Evolutionary conservation across 768 basidiomycete genomes (phyloP), one percentile per base, ranked within the genome.

Genomic region (Auricularia auricula-judae): DNA sequence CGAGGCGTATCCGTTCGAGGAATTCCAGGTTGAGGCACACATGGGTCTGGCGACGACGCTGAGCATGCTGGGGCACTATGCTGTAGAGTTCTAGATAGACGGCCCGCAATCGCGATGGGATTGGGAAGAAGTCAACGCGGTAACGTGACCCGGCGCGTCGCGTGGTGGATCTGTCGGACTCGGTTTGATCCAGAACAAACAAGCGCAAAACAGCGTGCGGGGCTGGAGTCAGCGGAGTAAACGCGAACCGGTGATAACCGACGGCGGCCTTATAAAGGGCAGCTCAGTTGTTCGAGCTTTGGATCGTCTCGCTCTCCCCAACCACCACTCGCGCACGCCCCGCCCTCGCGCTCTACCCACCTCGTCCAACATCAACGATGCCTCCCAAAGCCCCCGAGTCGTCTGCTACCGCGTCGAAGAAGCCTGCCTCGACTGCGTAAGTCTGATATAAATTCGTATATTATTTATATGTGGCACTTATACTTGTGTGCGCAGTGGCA

Each of bases 21-120:
- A 86, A 69, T 93, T 84, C 71, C 82, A 89, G 68, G 84, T 93
- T 2, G 89, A 93, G 72, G 85, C 88, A 10, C 85, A 90, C 68
- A 78, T 76, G n/a, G 81, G 82, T 12, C 72, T 89, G 33, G 89
- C 64, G 53, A 64, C 62, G 29, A 68, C 71, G 34, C 60, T 71
- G 65, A 70, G 69, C 64, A 42, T 70, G 64, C 53, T 61, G 14
- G 66, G 66, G 11, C 66, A 63, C 23, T 66, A 47, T 29, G 64
- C 59, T 16, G 11, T 65, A 58, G 21, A 60, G 23, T 36, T 36
- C 12, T 59, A 34, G 56, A 59, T 35, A 59, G 23, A 35, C 23
- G 23, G 56, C 34, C 8, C 34, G 39, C 39, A 14, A 7, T 7
- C 39, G 39, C 39, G 39, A 14, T 42, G 39, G 8, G 39, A 42